Conservation (phyloP, 177 flowering plant species). For the Vitis hybrid region DNA sequence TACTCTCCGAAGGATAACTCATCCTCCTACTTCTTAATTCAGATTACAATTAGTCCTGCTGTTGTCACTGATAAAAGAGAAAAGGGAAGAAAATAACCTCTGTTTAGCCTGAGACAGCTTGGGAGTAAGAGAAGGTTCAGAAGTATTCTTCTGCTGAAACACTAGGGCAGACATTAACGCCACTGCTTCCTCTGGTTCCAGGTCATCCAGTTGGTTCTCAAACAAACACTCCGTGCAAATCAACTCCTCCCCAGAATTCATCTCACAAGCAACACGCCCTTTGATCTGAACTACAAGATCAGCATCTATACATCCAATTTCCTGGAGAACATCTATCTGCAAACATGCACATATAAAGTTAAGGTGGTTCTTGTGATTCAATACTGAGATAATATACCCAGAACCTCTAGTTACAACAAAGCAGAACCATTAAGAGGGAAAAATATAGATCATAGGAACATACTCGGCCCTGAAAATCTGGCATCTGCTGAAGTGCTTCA, state of each 20-base stretch:
- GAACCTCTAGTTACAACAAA: slow-evolving; percentile 1
- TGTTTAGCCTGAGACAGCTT: slow-evolving; percentile 64
- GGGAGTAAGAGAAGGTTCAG: slow-evolving; percentile 89
- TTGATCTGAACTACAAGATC: slow-evolving; percentile 97
- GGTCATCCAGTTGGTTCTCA: slow-evolving; percentile 88
- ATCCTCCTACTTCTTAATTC: too few species aligned
- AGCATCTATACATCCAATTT: slow-evolving; percentile 82
- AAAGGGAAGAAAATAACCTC: slow-evolving; percentile 39
- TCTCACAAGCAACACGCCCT: slow-evolving; percentile 99
- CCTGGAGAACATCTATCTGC: slow-evolving; percentile 93
- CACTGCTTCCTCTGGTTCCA: slow-evolving; percentile 98
- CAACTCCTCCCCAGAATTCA: slow-evolving; percentile 99
- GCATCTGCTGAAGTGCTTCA: slow-evolving; percentile 99
- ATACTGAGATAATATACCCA: background rate
- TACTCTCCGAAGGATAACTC: too few species aligned
- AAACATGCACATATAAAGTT: slow-evolving; percentile 14
- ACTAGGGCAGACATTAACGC: slow-evolving; percentile 97
- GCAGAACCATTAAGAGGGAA: slow-evolving; percentile 5
- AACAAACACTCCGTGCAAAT: slow-evolving; percentile 94
- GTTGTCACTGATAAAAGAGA: too few species aligned
- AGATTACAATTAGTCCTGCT: too few species aligned
- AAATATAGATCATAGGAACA: slow-evolving; percentile 11
- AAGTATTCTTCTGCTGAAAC: slow-evolving; percentile 91
- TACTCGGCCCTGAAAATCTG: slow-evolving; percentile 99
- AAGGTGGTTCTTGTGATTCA: background rate